Evolutionary conservation across 2,329 filamentous ascomycete genomes (phyloP), one percentile per base, ranked within the genome.

Genomic region (Arthrobotrys pseudoclavata): DNA sequence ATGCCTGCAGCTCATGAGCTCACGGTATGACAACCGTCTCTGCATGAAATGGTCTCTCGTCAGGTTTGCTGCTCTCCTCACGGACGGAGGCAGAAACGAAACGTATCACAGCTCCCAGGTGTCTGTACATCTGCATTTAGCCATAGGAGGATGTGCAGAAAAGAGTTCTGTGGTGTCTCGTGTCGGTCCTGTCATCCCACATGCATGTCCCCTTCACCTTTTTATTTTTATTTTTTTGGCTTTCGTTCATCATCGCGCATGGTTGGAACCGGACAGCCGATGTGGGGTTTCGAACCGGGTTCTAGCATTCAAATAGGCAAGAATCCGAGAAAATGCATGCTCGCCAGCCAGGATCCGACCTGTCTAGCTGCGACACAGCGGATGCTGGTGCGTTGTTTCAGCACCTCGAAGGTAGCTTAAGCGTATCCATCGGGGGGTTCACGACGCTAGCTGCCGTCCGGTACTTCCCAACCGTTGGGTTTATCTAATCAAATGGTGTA

Each of bases 201-300:
- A 77, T 70, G 67, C 74, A 68, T 61, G 22, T 52, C 18, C 61
- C 61, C 45, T 45, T 55, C 42, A 40, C 18, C 26, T 42, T n/a
- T 26, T 9, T 18, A n/a, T 26, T 42, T 60, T 22, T 20, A 29
- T 22, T 31, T 31, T 45, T 45, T 45, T 15, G 1, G 2, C 15
- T 22, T 22, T 47, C 15, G 61, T 69, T 20, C 64, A 76, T 76
- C 72, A 77, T 77, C 74, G 67, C 67, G 74, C 74, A 77, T 67
- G 74, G 74, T 71, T 76, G 22, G 50, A 52, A 66, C 61, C 74
- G 74, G 74, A 71, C 60, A 63, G 74, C 50, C 70, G 42, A 63
- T 77, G 74, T 77, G 74, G 74, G 74, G 74, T 77, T 69, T 66
- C 20, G 40, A 77, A 53, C 74, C 67, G 52, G 74, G 61, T 71